Conservation (phyloP, 768 basidiomycete species). For the Lentinus brumalis region DNA sequence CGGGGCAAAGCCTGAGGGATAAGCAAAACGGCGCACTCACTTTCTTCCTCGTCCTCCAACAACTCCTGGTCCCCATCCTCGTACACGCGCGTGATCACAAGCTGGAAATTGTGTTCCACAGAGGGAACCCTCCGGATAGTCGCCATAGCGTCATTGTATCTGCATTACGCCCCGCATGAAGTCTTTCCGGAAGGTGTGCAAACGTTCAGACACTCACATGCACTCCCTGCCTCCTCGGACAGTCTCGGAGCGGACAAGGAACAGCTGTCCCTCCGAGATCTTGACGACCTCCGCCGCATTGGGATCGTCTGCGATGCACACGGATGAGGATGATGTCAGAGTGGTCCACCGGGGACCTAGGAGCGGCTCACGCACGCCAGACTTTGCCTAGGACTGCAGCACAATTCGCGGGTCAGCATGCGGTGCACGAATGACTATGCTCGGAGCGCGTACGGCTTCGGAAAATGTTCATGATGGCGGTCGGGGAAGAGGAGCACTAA, state of each 20-base stretch:
- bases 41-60: slow-evolving; percentile 91
- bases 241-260: slow-evolving; percentile 87
- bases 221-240: slow-evolving; percentile 93
- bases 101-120: slow-evolving; percentile 79
- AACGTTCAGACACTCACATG: slow-evolving; percentile 65
- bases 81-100: slow-evolving; percentile 95
- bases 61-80: slow-evolving; percentile 97
- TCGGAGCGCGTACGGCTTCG: slow-evolving; percentile 61
- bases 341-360: not conserved
- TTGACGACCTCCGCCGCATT: slow-evolving; percentile 95
- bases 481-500: slow-evolving; percentile 7
- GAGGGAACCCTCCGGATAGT: slow-evolving; percentile 85
- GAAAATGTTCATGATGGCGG: slow-evolving; percentile 77
- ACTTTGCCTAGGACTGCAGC: slow-evolving; percentile 83
- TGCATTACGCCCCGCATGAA: slow-evolving; percentile 33
- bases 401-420: slow-evolving; percentile 21
- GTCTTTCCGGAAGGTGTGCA: not conserved
- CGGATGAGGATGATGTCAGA: slow-evolving; percentile 27
- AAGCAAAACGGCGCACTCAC: slow-evolving; percentile 40
- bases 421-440: not conserved
- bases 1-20: not conserved
- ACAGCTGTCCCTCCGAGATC: slow-evolving; percentile 89
- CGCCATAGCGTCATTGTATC: slow-evolving; percentile 94
- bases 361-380: slow-evolving; percentile 72
- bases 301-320: slow-evolving; percentile 70